Evolutionary conservation across 768 basidiomycete species (phyloP), one percentile per base, ranked within the genome.

Genomic region (Cystofilobasidium ferigula): DNA sequence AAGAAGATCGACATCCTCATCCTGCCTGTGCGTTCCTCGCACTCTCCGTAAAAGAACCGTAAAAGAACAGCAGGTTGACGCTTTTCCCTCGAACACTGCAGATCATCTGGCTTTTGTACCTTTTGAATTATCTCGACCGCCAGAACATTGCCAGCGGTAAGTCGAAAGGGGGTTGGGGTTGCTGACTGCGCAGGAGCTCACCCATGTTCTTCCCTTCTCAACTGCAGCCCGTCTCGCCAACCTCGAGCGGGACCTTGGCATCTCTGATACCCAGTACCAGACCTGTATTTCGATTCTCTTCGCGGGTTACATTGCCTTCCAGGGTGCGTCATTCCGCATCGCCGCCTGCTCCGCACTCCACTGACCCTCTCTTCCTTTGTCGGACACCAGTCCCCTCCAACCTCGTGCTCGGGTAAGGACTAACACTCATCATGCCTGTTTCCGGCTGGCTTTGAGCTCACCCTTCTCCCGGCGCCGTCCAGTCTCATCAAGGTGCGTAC

Each of bases 1-100:
- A n/a, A n/a, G n/a, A n/a, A 43, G 42, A 63, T 74, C 54, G 74
- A 74, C 61, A 61, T 72, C 32, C 63, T 72, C 7, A 63, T 75
- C 26, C 72, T 75, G 72, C 73, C 48, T 8, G 62, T 38, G 18
- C 7, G n/a, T n/a, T 38, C n/a, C 18, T 47, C 36, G 8, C 35
- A 3, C 32, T 38, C 24, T 45, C 20, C 42, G 12, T 40, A 16
- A 14, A 16, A 24, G 26, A 56, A 20, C 38, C 38, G 16, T 8
- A 14, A 56, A 56, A 35, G 38, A 14, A 6, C 20, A 58, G 35
- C 24, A 7, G 2, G 13, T 59, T 34, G 12, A 30, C 10, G 4
- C 32, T 14, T 58, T 22, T 5, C 32, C 38, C 32, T n/a, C n/a
- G n/a, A n/a, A n/a, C n/a, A n/a, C n/a, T n/a, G n/a, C n/a, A n/a